phyloP scores from a whole-genome alignment of 352 stramenopile genomes.

The Pythium chondricola region DNA sequence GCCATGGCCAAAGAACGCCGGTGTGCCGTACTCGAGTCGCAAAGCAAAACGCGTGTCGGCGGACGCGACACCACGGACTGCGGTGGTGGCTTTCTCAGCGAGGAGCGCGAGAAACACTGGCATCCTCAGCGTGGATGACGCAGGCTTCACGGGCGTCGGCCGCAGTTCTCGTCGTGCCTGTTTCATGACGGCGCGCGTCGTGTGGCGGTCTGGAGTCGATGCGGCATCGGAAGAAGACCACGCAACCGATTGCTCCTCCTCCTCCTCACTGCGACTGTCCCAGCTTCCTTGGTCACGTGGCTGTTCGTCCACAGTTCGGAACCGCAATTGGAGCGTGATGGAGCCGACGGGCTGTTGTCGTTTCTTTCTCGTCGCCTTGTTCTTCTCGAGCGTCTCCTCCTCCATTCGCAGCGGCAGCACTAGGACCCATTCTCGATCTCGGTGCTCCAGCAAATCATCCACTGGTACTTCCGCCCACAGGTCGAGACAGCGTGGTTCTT shows the following conservation, averaged over 20 bases:
- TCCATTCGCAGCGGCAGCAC: slow-evolving; percentile 4
- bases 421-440: slow-evolving; percentile 9
- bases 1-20: slow-evolving; percentile 9
- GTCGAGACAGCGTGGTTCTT: slow-evolving; percentile 1
- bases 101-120: too few species aligned
- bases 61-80: not conserved
- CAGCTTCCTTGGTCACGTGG: not conserved
- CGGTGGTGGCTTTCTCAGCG: too few species aligned
- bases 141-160: too few species aligned
- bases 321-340: not conserved
- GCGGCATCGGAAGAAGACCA: too few species aligned
- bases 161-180: too few species aligned
- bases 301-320: not conserved
- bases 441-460: slow-evolving; percentile 5
- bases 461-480: slow-evolving; percentile 2
- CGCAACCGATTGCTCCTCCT: not conserved
- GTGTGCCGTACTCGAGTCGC: slow-evolving; percentile 15
- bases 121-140: too few species aligned
- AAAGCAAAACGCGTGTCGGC: not conserved
- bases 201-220: too few species aligned
- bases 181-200: too few species aligned
- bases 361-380: not conserved
- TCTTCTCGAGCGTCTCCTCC: not conserved
- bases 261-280: not conserved
- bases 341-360: not conserved